Percentiles rank a stretch among this genome's conserved stretches.
phyloP scores from a whole-genome alignment of 495 filamentous ascomycete genomes.

The Aspergillus steynii region DNA sequence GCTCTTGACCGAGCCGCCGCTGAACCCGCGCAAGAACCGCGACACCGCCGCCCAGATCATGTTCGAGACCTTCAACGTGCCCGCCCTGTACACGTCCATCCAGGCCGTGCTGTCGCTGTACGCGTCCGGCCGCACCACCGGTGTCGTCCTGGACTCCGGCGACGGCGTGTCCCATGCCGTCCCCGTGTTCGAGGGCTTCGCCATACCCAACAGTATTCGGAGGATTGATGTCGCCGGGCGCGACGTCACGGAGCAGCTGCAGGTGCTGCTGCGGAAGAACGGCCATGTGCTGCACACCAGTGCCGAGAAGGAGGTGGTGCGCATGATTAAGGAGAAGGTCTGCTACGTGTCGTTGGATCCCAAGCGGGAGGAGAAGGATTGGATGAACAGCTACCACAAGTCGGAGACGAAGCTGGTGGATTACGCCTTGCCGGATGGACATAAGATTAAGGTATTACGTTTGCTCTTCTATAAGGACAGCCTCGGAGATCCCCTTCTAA shows the following conservation, averaged over 20 bases:
- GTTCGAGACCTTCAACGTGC: slow-evolving; percentile 99
- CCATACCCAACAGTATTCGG: slow-evolving; percentile 90
- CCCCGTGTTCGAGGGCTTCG: slow-evolving; percentile 97
- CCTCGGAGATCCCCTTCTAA: too few species aligned
- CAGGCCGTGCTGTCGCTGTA: slow-evolving; percentile 97
- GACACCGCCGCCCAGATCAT: slow-evolving; percentile 97
- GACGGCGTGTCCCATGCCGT: slow-evolving; percentile 98
- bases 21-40: slow-evolving; percentile 94
- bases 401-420: slow-evolving; percentile 71
- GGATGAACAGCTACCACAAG: slow-evolving; percentile 60
- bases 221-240: slow-evolving; percentile 97
- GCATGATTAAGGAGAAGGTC: slow-evolving; percentile 92
- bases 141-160: slow-evolving; percentile 91
- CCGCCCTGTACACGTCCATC: slow-evolving; percentile 93
- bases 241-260: slow-evolving; percentile 95
- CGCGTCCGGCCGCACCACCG: slow-evolving; percentile 93
- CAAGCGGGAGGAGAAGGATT: slow-evolving; percentile 95
- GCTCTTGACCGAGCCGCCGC: slow-evolving; percentile 91
- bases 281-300: slow-evolving; percentile 96
- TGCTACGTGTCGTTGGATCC: slow-evolving; percentile 91
- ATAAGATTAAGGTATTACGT: slow-evolving; percentile 74
- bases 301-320: slow-evolving; percentile 96
- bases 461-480: neutral
- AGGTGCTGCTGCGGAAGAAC: slow-evolving; percentile 85
- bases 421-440: slow-evolving; percentile 88